Percentiles rank a stretch among this genome's conserved stretches.
phyloP scores from a whole-genome alignment of 2,329 filamentous ascomycete genomes.

The Thielaviopsis euricoi region DNA sequence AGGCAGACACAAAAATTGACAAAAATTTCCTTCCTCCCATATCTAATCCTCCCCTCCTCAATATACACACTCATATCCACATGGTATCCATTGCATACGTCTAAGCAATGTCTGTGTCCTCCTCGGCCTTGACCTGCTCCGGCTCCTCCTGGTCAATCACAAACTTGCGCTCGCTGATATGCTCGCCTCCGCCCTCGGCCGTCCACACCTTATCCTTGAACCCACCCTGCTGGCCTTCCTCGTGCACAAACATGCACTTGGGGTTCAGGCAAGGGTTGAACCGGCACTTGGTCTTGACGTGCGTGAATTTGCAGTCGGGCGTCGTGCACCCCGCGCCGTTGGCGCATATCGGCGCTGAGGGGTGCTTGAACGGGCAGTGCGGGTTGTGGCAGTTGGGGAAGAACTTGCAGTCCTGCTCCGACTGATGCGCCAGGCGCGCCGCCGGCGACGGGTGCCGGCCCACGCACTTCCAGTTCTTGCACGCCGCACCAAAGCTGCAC shows the following conservation, averaged over 20 bases:
- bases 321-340: constrained; percentile 81
- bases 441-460: constrained; percentile 86
- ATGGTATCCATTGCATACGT: constrained; percentile 14
- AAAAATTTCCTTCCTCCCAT: background rate
- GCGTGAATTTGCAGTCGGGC: constrained; percentile 75
- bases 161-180: constrained; percentile 82
- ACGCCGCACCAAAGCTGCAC: constrained; percentile 76
- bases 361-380: constrained; percentile 78
- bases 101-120: constrained; percentile 22
- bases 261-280: constrained; percentile 85
- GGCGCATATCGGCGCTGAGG: constrained; percentile 69
- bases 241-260: constrained; percentile 78
- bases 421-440: constrained; percentile 58
- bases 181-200: constrained; percentile 38
- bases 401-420: constrained; percentile 77
- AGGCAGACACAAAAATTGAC: no score
- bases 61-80: background rate
- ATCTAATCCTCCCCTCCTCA: background rate
- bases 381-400: constrained; percentile 83
- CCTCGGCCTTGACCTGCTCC: constrained; percentile 19
- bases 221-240: constrained; percentile 71
- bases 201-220: constrained; percentile 90
- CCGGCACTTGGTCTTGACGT: constrained; percentile 70
- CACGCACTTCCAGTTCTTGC: constrained; percentile 90
- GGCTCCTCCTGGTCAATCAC: constrained; percentile 40